Percentiles rank a stretch among this genome's conserved stretches.
Conservation (phyloP, 2,329 filamentous ascomycete species). For the Aspergillus aculeatinus region DNA sequence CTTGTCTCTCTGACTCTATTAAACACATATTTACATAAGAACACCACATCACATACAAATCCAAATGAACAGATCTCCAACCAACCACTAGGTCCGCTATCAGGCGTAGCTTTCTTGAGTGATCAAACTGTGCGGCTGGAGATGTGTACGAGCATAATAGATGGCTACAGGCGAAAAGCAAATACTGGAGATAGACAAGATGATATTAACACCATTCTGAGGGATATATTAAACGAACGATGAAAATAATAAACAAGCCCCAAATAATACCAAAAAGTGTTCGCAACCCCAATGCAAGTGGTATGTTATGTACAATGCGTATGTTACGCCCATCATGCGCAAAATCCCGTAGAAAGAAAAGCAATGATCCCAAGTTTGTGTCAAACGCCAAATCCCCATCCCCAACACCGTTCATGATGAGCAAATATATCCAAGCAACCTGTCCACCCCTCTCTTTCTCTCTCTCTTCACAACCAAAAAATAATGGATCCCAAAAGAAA, state of each 20-base stretch:
- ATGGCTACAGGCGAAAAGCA: too few species aligned
- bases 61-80: too few species aligned
- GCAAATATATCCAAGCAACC: background rate
- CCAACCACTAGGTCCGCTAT: too few species aligned
- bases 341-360: background rate
- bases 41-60: background rate
- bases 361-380: constrained; percentile 3
- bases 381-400: constrained; percentile 5
- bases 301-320: background rate
- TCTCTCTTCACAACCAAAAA: background rate
- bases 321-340: background rate
- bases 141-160: too few species aligned
- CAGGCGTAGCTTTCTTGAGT: too few species aligned
- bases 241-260: background rate
- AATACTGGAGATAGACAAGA: too few species aligned
- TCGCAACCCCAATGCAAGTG: background rate
- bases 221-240: background rate
- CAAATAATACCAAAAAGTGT: background rate
- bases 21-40: background rate
- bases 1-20: background rate
- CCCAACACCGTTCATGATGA: background rate
- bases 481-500: too few species aligned
- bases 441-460: too few species aligned
- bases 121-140: too few species aligned
- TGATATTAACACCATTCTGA: background rate